phyloP scores from a whole-genome alignment of 1,284 basidiomycete species.

The Paramarasmius palmivorus region DNA sequence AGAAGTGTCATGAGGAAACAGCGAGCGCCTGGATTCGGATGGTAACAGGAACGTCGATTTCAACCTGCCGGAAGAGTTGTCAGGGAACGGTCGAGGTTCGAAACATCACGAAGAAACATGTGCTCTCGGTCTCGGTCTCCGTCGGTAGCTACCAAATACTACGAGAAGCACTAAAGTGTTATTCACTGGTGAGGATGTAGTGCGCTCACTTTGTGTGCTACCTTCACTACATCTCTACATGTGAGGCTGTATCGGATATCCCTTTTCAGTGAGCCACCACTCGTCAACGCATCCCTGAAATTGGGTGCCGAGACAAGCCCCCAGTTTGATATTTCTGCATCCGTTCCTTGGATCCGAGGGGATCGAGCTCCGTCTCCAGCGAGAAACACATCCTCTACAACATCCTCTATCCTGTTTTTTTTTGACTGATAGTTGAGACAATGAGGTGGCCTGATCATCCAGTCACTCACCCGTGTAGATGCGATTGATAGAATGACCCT shows the following conservation, averaged over 20 bases:
- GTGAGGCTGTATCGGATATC: constrained; percentile 79
- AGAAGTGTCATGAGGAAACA: too few species aligned
- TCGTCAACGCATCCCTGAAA: constrained; percentile 36
- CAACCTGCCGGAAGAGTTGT: too few species aligned
- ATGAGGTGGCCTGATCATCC: too few species aligned
- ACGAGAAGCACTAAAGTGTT: too few species aligned
- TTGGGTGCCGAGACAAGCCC: constrained; percentile 42
- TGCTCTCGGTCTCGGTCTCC: too few species aligned
- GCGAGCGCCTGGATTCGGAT: too few species aligned
- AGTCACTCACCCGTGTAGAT: constrained; percentile 72
- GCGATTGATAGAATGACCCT: constrained; percentile 62
- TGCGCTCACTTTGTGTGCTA: constrained; percentile 27
- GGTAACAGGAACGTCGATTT: too few species aligned
- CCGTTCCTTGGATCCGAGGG: constrained; percentile 3
- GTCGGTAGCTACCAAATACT: too few species aligned
- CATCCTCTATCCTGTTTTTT: not conserved
- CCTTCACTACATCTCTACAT: constrained; percentile 79
- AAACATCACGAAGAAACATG: too few species aligned
- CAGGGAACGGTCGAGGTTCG: too few species aligned
- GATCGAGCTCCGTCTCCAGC: not conserved
- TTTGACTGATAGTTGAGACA: not conserved
- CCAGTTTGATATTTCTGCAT: constrained; percentile 57
- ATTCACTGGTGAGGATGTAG: not conserved
- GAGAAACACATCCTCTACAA: not conserved
- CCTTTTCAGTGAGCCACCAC: constrained; percentile 56